Evolutionary conservation across 495 filamentous ascomycete genomes (phyloP), one percentile per base, ranked within the genome.

Genomic region (Lentithecium fluviatile): DNA sequence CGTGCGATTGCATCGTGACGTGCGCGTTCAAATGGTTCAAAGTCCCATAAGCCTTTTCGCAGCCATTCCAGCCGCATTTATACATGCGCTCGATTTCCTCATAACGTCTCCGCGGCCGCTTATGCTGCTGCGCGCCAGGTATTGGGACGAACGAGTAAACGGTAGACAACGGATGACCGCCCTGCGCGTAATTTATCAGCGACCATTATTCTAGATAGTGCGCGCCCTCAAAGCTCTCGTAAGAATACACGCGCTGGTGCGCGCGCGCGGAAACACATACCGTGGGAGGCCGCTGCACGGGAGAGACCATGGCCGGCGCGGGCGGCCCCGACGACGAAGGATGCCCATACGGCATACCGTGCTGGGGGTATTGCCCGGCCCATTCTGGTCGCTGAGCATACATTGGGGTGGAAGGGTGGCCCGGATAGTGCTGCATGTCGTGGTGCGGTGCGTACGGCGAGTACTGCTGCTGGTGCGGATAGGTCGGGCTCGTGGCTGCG

Each of bases 41-140:
- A 23, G 93, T 97, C 56, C 93, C 93, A 69, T 97, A 97, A 12
- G 93, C 93, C 75, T 97, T 97, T 71, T 97, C 94, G 72, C 94
- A 98, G 4, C 92, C 92, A 60, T 96, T 89, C 89, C 91, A 97
- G 10, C 94, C 94, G 76, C 94, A 98, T 75, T 96, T 97, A 78
- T 98, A 98, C 94, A 98, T 98, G 58, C 94, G 87, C 79, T 98
- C 94, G 70, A 98, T 98, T 73, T 98, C 94, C 77, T 98, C 94
- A 69, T 96, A 98, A 32, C 94, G 84, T 63, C 94, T 83, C 65
- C 94, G 85, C 20, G 94, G 94, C 46, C 94, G 85, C 80, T 98
- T 98, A 74, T 97, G 92, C 73, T 98, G 94, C 70, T 96, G 91
- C 26, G 94, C 90, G 51, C 94, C 94, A 12, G 94, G 94, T 71